Base-by-base conservation (phyloP, 2,329 filamentous ascomycete species). In the Madurella mycetomatis region DNA sequence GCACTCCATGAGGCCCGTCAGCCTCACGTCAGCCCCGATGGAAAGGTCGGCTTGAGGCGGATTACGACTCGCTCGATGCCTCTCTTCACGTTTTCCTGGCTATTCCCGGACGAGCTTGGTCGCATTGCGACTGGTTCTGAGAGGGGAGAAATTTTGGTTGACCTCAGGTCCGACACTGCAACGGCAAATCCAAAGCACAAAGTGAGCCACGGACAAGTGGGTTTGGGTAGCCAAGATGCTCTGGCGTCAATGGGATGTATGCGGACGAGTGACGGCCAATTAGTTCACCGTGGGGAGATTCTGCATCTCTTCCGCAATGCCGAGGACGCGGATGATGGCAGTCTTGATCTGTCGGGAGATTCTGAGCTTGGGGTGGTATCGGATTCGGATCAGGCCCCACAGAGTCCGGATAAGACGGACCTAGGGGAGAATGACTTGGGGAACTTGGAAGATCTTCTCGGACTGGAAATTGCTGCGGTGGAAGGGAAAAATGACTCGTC, bases 1-100 rank as follows among this genome's bases (percentile, higher is more conserved):
- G 85, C 85, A 0, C 69, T 86, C 4, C 69, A 74, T 17, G 79
- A 84, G 61, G 73, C 71, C 1, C 54, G 49, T 15, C 51, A 62
- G 19, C 47, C 39, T 2, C 58, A 66, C 15, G 41, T 64, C 19
- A 47, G 45, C 2, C 53, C 55, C 1, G 49, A 62, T 15, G 62
- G 54, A 9, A 62, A 65, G n/a, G 63, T 73, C 7, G 70, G 69
- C 5, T 59, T 66, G 12, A 67, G 70, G 18, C 67, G 65, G 17
- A 71, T 72, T 65, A 72, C 70, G 11, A 64, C 75, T 2, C 74
- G 74, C 9, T 72, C 74, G 2, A 86, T 91, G 77, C 92, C 94
- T 0, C 74, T 97, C 9, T 94, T 96, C 63, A 94, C 87, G 55
- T 97, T 96, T 63, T 92, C 94, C 0, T 99, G 94, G 94, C 75